These are phyloP conservation scores for Ajuga reptans DNA, from an alignment of 305 asterid genomes.

Conservation along the genomic window DNA sequence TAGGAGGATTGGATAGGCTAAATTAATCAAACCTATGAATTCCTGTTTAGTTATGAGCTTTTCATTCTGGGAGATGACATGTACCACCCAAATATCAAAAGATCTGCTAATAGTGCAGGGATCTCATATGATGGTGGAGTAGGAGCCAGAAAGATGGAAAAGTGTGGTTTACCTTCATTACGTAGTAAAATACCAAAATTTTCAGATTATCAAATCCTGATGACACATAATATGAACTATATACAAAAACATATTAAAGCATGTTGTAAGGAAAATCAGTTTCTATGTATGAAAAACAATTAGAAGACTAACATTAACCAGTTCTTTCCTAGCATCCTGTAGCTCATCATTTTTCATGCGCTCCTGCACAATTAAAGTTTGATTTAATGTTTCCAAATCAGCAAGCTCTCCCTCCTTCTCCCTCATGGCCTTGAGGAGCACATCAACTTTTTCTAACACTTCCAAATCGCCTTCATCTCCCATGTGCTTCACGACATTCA, in stretches of 20 bases:
- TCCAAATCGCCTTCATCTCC: conserved; percentile 65
- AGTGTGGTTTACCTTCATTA: not conserved
- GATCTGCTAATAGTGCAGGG: not conserved
- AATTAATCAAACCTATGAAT: not conserved
- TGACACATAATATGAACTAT: not conserved
- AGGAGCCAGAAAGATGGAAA: not conserved
- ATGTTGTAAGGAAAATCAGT: not conserved
- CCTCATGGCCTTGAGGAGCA: conserved; percentile 45
- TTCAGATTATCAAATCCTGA: conserved; percentile 11
- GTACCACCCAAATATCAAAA: not conserved
- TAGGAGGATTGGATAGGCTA: not conserved
- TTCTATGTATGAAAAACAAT: not conserved
- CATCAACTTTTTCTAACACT: conserved; percentile 52
- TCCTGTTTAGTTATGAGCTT: not conserved
- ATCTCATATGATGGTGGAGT: not conserved
- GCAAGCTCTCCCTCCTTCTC: conserved; percentile 80
- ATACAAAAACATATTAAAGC: not conserved
- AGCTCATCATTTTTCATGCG: conserved; percentile 70
- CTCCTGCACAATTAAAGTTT: conserved; percentile 58
- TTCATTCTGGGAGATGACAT: not conserved
- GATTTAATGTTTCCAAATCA: conserved; percentile 49
- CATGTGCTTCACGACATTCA: conserved; percentile 74
- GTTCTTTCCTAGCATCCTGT: conserved; percentile 86
- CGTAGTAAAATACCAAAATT: not conserved
- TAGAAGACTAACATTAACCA: conserved; percentile 55